These are phyloP conservation scores for Torulaspora globosa DNA, from an alignment of 1,139 yeast genomes.

Conservation along the genomic window DNA sequence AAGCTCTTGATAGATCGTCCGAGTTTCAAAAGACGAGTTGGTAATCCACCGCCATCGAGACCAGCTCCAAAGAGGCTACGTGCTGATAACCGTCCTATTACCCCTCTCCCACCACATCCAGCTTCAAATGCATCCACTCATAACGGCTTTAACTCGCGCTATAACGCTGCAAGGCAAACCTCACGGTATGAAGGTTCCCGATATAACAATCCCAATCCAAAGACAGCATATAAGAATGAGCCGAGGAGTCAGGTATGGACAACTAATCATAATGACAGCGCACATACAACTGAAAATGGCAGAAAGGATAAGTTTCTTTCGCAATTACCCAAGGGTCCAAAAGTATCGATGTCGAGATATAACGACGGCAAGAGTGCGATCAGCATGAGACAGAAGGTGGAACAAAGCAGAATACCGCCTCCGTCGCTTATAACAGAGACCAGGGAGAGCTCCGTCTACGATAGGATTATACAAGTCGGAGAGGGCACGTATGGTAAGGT, in stretches of 20 bases:
- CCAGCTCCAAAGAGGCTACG: conserved; percentile 17
- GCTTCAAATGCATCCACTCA: conserved; percentile 6
- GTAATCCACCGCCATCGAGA: conserved; percentile 17
- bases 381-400: neutral
- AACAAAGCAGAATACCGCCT: conserved; percentile 8
- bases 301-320: conserved; percentile 12
- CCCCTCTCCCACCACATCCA: conserved; percentile 14
- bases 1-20: conserved; percentile 12
- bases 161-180: conserved; percentile 8
- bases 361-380: conserved; percentile 11
- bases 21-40: conserved; percentile 17
- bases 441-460: conserved; percentile 30
- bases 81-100: conserved; percentile 13
- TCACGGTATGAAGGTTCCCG: conserved; percentile 18
- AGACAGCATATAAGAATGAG: neutral
- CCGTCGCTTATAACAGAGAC: conserved; percentile 18
- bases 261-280: conserved; percentile 1
- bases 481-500: conserved; percentile 85
- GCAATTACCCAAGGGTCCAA: conserved; percentile 25
- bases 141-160: conserved; percentile 10
- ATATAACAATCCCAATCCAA: conserved; percentile 5
- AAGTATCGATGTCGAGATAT: conserved; percentile 17
- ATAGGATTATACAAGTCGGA: conserved; percentile 52
- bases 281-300: neutral
- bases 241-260: neutral